phyloP scores from a whole-genome alignment of 2,329 filamentous ascomycete genomes.

The Arthroderma uncinatum region DNA sequence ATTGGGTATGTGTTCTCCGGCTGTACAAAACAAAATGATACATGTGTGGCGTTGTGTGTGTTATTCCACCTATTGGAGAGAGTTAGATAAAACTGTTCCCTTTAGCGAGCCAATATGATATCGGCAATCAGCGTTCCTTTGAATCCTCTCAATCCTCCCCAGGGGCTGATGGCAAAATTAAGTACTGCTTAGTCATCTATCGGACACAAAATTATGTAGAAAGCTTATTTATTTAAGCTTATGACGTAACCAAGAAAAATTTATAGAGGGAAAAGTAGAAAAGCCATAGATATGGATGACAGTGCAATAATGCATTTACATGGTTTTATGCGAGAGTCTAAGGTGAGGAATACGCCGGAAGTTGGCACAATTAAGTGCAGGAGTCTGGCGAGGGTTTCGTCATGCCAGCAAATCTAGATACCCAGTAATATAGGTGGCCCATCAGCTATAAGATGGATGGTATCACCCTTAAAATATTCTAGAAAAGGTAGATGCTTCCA shows the following conservation, averaged over 20 bases:
- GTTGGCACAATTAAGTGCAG: no score
- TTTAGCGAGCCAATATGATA: neutral
- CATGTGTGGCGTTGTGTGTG: slow-evolving; percentile 1
- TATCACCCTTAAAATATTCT: no score
- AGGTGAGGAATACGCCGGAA: no score
- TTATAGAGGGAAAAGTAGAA: no score
- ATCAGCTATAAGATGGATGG: no score
- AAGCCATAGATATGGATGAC: no score
- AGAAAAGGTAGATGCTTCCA: no score
- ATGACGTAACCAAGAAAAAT: neutral
- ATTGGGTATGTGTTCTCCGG: slow-evolving; percentile 3
- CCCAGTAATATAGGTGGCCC: no score
- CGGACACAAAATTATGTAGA: neutral
- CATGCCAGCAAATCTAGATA: no score
- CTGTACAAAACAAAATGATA: neutral
- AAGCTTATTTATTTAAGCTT: neutral
- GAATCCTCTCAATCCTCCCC: neutral
- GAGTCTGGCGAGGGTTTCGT: no score
- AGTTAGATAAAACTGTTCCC: neutral
- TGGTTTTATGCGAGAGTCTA: no score
- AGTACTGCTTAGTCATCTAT: neutral
- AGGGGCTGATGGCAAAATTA: neutral
- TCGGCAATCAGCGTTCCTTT: neutral
- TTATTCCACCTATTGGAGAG: neutral
- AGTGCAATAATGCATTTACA: no score